Percentiles rank a stretch among this genome's conserved stretches.
Conservation (phyloP, 2,329 filamentous ascomycete genomes). For the Lithohypha guttulata region DNA sequence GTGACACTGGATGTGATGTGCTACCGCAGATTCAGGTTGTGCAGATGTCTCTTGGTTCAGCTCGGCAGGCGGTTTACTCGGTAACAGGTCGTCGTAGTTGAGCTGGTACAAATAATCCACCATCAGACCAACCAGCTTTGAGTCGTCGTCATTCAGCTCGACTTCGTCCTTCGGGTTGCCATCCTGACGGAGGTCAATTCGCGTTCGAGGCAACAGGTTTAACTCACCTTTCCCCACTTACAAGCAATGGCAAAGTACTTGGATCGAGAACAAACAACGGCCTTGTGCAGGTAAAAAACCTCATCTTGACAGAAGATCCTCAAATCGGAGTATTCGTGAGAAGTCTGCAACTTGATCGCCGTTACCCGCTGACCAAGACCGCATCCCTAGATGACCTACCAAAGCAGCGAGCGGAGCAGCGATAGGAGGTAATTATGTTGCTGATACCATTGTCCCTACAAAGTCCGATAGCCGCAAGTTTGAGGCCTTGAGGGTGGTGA, state of each 20-base stretch:
- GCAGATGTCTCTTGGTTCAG: neutral
- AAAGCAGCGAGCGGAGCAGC: no score
- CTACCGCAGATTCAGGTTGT: neutral
- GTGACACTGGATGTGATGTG: neutral
- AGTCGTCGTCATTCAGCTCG: neutral
- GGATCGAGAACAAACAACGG: slow-evolving; percentile 1
- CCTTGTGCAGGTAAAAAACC: neutral
- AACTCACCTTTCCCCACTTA: neutral
- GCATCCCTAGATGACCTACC: no score
- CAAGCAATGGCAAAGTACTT: neutral
- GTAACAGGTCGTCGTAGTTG: neutral
- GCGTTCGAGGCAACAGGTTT: neutral
- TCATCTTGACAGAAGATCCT: neutral
- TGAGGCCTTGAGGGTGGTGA: neutral
- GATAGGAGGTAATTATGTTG: no score
- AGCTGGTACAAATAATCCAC: slow-evolving; percentile 1
- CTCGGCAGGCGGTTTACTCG: neutral
- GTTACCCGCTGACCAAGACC: no score
- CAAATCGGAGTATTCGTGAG: slow-evolving; percentile 14
- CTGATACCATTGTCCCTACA: no score
- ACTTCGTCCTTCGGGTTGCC: neutral
- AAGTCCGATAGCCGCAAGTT: no score
- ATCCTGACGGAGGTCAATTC: neutral
- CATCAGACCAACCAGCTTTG: neutral
- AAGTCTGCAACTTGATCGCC: slow-evolving; percentile 14